Conservation (phyloP, 164 flowering plant species). For the Magnolia officinalis region DNA sequence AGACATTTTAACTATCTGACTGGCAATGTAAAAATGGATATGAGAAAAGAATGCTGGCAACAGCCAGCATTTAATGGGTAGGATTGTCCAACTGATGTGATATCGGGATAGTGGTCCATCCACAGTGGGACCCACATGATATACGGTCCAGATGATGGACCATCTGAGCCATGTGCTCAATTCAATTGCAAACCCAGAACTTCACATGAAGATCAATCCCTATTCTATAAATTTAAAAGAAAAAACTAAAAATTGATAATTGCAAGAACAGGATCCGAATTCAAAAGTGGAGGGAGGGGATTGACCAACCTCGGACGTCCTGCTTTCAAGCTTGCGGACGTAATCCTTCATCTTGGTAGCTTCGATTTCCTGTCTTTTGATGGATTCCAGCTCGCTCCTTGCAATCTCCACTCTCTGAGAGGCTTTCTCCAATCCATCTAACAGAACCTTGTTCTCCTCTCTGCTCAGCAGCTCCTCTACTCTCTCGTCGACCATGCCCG, state of each 20-base stretch:
- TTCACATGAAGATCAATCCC: not conserved
- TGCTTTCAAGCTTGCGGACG: slow-evolving; percentile 49
- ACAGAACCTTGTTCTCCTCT: slow-evolving; percentile 66
- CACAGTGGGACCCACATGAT: not conserved
- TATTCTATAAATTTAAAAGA: not conserved
- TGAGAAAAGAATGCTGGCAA: too few species aligned
- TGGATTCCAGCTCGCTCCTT: slow-evolving; percentile 62
- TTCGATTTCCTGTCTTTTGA: slow-evolving; percentile 65
- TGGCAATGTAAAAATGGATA: too few species aligned
- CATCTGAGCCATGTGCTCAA: not conserved
- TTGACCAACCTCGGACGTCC: slow-evolving; percentile 59
- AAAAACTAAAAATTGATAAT: too few species aligned
- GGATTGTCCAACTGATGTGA: too few species aligned
- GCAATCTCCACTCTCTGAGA: slow-evolving; percentile 68
- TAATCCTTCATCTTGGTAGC: slow-evolving; percentile 48
- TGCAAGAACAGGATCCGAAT: not conserved
- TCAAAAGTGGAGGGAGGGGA: not conserved
- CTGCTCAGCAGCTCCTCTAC: slow-evolving; percentile 64
- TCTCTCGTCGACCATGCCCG: slow-evolving; percentile 60
- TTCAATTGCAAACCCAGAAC: not conserved
- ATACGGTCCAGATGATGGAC: not conserved
- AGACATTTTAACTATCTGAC: too few species aligned
- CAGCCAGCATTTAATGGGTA: too few species aligned
- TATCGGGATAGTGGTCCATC: not conserved
- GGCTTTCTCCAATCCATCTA: slow-evolving; percentile 76